Conservation (phyloP, 1,284 basidiomycete genomes). For the Heterobasidion irregulare region DNA sequence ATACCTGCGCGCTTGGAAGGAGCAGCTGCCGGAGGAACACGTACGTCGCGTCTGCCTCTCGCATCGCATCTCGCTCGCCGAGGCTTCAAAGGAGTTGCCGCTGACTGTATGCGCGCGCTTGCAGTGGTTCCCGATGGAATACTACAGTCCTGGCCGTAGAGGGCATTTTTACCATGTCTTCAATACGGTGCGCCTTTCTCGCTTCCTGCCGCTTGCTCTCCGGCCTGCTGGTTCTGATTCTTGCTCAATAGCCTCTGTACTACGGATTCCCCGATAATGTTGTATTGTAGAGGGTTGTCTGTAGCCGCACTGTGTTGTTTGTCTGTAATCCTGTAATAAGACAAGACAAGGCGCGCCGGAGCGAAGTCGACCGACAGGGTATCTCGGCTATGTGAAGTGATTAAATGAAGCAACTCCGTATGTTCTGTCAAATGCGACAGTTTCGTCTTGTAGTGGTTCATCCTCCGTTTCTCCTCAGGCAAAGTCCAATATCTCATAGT, state of each 20-base stretch:
- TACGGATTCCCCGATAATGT: constrained; percentile 51
- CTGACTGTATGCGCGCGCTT: not conserved
- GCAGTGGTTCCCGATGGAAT: constrained; percentile 72
- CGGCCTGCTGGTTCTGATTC: not conserved
- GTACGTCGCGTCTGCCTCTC: constrained; percentile 27
- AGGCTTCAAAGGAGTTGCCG: not conserved
- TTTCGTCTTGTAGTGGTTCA: no score
- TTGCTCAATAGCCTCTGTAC: constrained; percentile 48
- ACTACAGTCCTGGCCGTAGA: constrained; percentile 58
- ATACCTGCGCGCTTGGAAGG: constrained; percentile 62
- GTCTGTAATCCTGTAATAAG: no score
- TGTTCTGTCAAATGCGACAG: no score
- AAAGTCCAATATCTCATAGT: no score
- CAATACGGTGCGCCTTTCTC: constrained; percentile 39
- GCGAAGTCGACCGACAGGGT: no score
- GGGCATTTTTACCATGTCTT: constrained; percentile 76
- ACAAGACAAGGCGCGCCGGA: no score
- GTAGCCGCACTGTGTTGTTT: no score
- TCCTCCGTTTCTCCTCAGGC: no score
- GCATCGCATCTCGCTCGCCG: not conserved
- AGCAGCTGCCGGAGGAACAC: constrained; percentile 53
- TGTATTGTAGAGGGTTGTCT: constrained; percentile 26
- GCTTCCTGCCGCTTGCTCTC: no score
- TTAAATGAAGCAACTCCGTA: no score
- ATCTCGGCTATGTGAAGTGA: no score